Evolutionary conservation across 2,329 filamentous ascomycete species (phyloP), one percentile per base, ranked within the genome.

Genomic region (Stagonosporopsis tanaceti): DNA sequence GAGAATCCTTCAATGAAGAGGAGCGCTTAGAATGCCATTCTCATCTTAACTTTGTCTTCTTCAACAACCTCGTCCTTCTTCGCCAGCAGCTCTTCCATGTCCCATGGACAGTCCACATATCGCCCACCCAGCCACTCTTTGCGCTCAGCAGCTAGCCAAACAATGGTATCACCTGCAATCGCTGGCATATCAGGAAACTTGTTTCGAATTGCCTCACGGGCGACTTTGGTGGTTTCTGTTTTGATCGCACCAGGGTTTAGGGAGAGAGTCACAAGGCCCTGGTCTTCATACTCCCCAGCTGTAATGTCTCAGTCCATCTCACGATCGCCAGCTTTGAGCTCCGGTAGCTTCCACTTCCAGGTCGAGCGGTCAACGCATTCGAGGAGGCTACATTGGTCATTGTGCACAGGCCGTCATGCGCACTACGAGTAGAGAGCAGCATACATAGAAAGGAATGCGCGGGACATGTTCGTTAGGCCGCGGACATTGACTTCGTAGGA

Each of bases 331-430:
- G 40, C 40, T 42, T 42, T 5, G 40, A 42, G n/a, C 40, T 42
- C 15, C 40, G 40, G n/a, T 42, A 42, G 40, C 40, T 42, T n/a
- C 40, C 40, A 12, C 40, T 42, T n/a, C 40, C 40, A 28, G 40
- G 40, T 9, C 40, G 40, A 30, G 40, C 25, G 25, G 40, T 28
- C n/a, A 42, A 42, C 3, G 40, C 40, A 15, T 24, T 24, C 1
- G 40, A 42, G 4, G 24, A 42, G 15, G 40, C 40, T 27, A 30
- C 40, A 25, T 42, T 42, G 40, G 30, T 30, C 40, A 42, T 42
- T 8, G 40, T 42, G 9, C 25, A 42, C 17, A 42, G 25, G 9
- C 40, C 40, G n/a, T 42, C 11, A 12, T 20, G 14, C 3, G 14
- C 25, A 20, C 4, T 15, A 9, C 25, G 24, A 42, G 24, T 28